Evolutionary conservation across 202 grass and related monocot species (phyloP).

Genomic region (Digitaria exilis): DNA sequence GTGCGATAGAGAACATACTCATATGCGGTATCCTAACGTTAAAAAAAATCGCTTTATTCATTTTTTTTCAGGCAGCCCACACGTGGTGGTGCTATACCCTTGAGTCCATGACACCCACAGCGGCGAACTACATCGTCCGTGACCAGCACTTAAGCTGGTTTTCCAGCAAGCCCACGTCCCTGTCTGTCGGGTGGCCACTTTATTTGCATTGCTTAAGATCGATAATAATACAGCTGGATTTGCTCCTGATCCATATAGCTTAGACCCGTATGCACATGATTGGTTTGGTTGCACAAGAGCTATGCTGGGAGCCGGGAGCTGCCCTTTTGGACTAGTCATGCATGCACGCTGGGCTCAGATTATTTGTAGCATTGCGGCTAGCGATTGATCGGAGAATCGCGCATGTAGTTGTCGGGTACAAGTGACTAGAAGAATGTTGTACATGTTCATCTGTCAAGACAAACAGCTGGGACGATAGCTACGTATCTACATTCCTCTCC

Average conservation of each 20-base stretch:
- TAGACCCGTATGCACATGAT: background rate
- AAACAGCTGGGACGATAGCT: constrained; percentile 34
- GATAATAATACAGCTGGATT: background rate
- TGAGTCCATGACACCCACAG: background rate
- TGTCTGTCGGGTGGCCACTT: constrained; percentile 36
- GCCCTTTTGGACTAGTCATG: background rate
- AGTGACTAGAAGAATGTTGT: constrained; percentile 24
- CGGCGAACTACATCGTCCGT: constrained; percentile 24
- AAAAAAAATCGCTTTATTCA: background rate
- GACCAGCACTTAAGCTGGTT: constrained; percentile 48
- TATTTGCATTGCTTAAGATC: background rate
- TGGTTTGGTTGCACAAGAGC: background rate
- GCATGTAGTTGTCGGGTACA: constrained; percentile 25
- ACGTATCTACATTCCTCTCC: background rate
- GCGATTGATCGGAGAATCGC: background rate
- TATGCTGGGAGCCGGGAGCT: too few relatives aligned
- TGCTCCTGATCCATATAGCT: background rate
- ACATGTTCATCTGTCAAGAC: constrained; percentile 25
- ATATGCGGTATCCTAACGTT: background rate
- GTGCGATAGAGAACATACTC: background rate
- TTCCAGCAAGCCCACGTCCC: constrained; percentile 49
- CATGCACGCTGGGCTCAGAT: background rate
- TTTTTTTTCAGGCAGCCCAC: background rate
- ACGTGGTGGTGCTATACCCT: background rate
- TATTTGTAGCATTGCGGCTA: constrained; percentile 13